Evolutionary conservation across 306 rosid species (phyloP).

Genomic region (Amphicarpaea edgeworthii): DNA sequence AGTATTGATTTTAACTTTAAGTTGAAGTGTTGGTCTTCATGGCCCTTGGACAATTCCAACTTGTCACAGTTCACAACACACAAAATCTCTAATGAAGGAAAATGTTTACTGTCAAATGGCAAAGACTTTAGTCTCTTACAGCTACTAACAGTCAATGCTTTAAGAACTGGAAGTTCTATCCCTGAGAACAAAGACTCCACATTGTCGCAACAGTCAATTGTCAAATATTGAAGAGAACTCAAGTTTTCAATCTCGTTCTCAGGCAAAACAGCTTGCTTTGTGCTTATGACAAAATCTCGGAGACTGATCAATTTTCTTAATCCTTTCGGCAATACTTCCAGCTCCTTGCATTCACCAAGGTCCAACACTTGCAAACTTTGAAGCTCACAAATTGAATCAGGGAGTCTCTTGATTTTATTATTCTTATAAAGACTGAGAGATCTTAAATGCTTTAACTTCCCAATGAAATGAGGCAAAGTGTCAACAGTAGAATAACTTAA

Average conservation of each 20-base stretch:
- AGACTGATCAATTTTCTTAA: slow-evolving; percentile 43
- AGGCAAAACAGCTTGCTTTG: slow-evolving; percentile 15
- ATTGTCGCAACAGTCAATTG: slow-evolving; percentile 12
- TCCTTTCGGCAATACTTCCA: slow-evolving; percentile 44
- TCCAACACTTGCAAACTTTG: slow-evolving; percentile 43
- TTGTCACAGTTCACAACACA: not conserved
- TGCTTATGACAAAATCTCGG: slow-evolving; percentile 33
- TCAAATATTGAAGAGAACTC: slow-evolving; percentile 26
- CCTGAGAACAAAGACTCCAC: slow-evolving; percentile 24
- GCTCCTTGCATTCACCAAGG: slow-evolving; percentile 35
- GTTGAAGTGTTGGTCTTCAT: not conserved
- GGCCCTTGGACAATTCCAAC: not conserved
- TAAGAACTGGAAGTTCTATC: slow-evolving; percentile 16
- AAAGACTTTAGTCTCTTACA: slow-evolving; percentile 40
- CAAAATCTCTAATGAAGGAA: not conserved
- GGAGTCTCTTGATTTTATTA: slow-evolving; percentile 39
- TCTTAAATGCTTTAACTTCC: slow-evolving; percentile 26
- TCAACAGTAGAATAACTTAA: slow-evolving; percentile 30
- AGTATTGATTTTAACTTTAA: not conserved
- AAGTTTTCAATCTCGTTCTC: slow-evolving; percentile 34
- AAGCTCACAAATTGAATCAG: slow-evolving; percentile 46
- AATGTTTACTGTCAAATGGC: slow-evolving; percentile 22
- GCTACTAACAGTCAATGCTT: accelerated
- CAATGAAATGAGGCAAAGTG: slow-evolving; percentile 10
- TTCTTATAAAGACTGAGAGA: slow-evolving; percentile 29